phyloP scores from a whole-genome alignment of 345 rosid genomes.

The Rhizophora apiculata region DNA sequence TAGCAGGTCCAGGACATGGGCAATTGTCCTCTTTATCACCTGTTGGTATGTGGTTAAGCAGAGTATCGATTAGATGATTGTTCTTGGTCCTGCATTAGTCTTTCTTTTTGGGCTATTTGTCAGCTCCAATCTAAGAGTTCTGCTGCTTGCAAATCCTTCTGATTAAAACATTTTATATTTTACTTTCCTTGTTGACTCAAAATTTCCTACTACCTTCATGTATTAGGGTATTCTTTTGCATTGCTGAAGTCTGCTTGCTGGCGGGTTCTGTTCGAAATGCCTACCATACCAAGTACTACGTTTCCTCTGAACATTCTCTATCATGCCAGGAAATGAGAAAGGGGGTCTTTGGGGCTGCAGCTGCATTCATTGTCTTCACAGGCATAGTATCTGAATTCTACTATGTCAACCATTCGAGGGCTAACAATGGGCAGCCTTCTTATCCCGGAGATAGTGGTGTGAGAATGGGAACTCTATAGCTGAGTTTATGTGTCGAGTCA shows the following conservation, averaged over 20 bases:
- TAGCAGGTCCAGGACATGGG: conserved; percentile 71
- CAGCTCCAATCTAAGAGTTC: background rate
- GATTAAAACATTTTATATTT: background rate
- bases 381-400: conserved; percentile 77
- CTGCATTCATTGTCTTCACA: conserved; percentile 70
- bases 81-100: background rate
- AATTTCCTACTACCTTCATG: background rate
- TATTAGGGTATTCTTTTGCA: conserved; percentile 78
- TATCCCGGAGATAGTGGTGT: conserved; percentile 55
- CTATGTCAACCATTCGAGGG: conserved; percentile 61
- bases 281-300: conserved; percentile 69
- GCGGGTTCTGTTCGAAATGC: conserved; percentile 84
- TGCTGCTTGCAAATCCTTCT: background rate
- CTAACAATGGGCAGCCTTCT: conserved; percentile 36
- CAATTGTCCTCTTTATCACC: conserved; percentile 65
- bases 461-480: conserved; percentile 69
- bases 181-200: too few species aligned
- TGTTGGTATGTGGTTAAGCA: conserved; percentile 53
- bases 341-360: conserved; percentile 89
- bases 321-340: conserved; percentile 66
- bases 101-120: background rate
- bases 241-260: conserved; percentile 80
- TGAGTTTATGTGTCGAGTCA: background rate
- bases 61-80: background rate
- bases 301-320: conserved; percentile 20